Base-by-base conservation (phyloP, 257 asterid species). In the Cinchona pubescens region DNA sequence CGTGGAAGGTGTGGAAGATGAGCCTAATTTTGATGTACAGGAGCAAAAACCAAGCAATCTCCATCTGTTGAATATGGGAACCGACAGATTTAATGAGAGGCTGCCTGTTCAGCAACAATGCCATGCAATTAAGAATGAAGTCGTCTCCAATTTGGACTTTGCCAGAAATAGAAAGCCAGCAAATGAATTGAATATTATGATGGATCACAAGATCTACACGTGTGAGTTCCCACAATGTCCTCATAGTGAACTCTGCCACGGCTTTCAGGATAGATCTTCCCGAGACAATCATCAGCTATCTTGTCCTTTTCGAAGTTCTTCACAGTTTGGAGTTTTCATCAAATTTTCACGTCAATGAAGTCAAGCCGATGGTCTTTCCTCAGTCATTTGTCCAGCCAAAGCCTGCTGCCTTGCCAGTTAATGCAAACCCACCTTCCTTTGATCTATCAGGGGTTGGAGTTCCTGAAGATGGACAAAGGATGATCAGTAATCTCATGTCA, bases 391-490 rank as follows among this genome's bases (percentile, higher is more conserved):
- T 66, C 74, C 90, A 85, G 55, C 69, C 85, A 40, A 87, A 80
- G 76, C 76, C 83, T 2, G 45, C 83, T 51, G 48, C 69, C 19
- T 27, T 76, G 42, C 76, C 78, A 42, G 77, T 80, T 65, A 82
- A 77, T 71, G 75, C 82, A 0, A 66, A 51, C 27, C 79, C 78
- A 12, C 75, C 86, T 21, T n/a, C 91, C 2, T 80, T 86, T 37
- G 91, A 86, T 78, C 77, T 90, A 14, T 80, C 93, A 0, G 94
- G 92, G 29, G 67, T 84, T 2, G 91, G 90, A 32, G 93, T 92
- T 46, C 90, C 97, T 1, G 97, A 92, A 78, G 97, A 88, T n/a
- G 97, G 93, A 74, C 90, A 88, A 80, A 87, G 89, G 79, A 82
- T 80, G 88, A 88, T 92, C 74, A 82, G 43, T 3, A 93, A 87